A percentile compares a stretch with the other conserved stretches of the same genome.
Conservation (phyloP, 805 yeast genomes). For the Candida ficus region DNA sequence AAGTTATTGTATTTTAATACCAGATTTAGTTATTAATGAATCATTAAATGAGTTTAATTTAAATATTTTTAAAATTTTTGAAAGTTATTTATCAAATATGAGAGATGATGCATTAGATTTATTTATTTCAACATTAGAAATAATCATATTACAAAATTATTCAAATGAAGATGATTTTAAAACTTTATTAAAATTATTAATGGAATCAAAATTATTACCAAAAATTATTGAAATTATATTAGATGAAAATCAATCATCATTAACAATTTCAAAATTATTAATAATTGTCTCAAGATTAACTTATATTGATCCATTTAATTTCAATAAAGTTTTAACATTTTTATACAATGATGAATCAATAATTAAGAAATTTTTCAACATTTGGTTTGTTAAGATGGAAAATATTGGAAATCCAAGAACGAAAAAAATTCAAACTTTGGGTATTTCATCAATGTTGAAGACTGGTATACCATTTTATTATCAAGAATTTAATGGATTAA, state of each 20-base stretch:
- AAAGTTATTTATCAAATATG: constrained; percentile 52
- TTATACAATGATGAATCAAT: constrained; percentile 24
- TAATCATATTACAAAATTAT: constrained; percentile 30
- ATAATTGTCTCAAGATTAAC: constrained; percentile 32
- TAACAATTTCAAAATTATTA: constrained; percentile 29
- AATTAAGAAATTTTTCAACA: constrained; percentile 21
- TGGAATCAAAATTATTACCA: constrained; percentile 25
- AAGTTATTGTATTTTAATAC: constrained; percentile 52
- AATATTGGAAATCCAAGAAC: constrained; percentile 71
- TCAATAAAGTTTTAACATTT: constrained; percentile 25
- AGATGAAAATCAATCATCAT: constrained; percentile 28
- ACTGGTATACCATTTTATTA: constrained; percentile 29
- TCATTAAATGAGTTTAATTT: constrained; percentile 29
- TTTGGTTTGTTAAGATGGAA: constrained; percentile 42
- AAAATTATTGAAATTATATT: constrained; percentile 25
- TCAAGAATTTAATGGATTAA: constrained; percentile 27
- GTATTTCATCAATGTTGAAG: constrained; percentile 47
- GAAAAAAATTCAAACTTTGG: constrained; percentile 64
- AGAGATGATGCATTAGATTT: constrained; percentile 66
- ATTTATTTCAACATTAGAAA: constrained; percentile 50
- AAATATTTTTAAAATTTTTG: constrained; percentile 43
- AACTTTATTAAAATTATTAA: constrained; percentile 17
- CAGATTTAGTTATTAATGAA: constrained; percentile 32
- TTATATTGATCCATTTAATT: constrained; percentile 27
- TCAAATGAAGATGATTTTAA: constrained; percentile 16